Base-by-base conservation (phyloP, 805 yeast species). In the Lipomyces orientalis region DNA sequence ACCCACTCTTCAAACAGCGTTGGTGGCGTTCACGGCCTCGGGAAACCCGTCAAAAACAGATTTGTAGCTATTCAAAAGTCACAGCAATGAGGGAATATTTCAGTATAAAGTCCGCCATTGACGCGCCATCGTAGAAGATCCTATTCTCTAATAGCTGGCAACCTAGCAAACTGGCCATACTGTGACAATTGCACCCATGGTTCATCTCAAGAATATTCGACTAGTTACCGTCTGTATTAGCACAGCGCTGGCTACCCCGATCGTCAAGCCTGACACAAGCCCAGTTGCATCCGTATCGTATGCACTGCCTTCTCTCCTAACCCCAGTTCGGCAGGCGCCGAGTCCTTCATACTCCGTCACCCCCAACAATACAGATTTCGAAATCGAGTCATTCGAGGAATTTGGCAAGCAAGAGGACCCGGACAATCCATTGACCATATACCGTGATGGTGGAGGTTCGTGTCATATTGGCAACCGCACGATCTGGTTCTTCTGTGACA, bases 401-500 rank as follows among this genome's bases (percentile, higher is more conserved):
- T 63, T 35, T 25, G 71, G 67, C 29, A 54, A 31, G 33, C 46
- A 64, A 56, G 34, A 57, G 19, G 72, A 69, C 54, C 49, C 59
- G 39, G 54, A 54, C 60, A 63, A 64, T 54, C 22, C 64, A 7
- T 69, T 57, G 64, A 7, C 22, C n/a, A 34, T 69, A 16, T 69
- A 62, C 60, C 67, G 72, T 34, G 72, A 69, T 33, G 70, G 70
- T 29, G 72, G 72, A 29, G 72, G 72, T 25, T 61, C 66, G 8
- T 69, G 72, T 62, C 29, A 62, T 31, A 34, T 69, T 37, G 12
- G 10, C 37, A 67, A 69, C 52, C 67, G 67, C 65, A 69, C 70
- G 19, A 64, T 67, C 56, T 67, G 61, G 61, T 46, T 63, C 9
- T 69, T 69, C 37, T 58, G 33, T 37, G 72, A 69, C 57, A 25